phyloP scores from a whole-genome alignment of 176 grass and related monocot species.

The Stipa capillata region DNA sequence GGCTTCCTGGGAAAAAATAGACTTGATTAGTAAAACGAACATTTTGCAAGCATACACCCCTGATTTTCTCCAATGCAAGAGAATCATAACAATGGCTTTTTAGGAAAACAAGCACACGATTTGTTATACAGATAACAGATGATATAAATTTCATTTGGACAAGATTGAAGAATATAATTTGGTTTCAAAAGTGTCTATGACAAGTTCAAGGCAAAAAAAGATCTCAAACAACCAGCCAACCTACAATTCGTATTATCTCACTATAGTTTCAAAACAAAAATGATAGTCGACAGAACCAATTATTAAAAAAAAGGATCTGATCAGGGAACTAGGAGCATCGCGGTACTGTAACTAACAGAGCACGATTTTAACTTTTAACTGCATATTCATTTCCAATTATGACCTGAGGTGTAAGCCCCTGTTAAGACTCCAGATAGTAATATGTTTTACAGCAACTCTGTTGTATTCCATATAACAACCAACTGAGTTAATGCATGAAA shows the following conservation, averaged over 20 bases:
- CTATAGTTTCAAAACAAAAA: not conserved
- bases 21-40: not conserved
- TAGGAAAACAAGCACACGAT: not conserved
- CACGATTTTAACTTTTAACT: not conserved
- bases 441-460: not conserved
- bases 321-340: not conserved
- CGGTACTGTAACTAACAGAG: not conserved
- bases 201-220: not conserved
- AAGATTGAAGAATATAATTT: not conserved
- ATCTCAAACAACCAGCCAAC: not conserved
- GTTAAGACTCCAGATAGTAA: not conserved
- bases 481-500: not conserved
- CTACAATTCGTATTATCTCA: not conserved
- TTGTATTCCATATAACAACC: not conserved
- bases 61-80: not conserved
- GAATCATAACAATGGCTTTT: constrained; percentile 2
- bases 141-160: not conserved
- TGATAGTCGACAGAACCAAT: not conserved
- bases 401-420: not conserved
- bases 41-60: not conserved
- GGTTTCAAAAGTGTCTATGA: not conserved
- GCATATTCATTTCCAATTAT: not conserved
- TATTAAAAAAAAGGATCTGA: not conserved
- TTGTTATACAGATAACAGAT: not conserved
- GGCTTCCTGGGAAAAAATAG: constrained; percentile 31